Base-by-base conservation (phyloP, 2,329 filamentous ascomycete genomes). In the Curvularia verruculosa region DNA sequence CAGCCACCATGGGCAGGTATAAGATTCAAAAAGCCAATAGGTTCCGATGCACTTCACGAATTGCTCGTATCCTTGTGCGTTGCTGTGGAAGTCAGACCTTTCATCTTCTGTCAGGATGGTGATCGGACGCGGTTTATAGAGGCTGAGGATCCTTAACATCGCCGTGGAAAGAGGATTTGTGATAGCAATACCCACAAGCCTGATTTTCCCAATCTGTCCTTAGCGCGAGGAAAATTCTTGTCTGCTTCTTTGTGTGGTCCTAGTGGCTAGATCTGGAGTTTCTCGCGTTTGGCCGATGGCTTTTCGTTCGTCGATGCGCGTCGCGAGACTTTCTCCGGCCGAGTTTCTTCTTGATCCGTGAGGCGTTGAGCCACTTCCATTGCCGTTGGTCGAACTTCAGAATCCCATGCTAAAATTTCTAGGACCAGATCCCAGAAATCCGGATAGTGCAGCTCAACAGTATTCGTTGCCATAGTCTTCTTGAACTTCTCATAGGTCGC, bases 151-250 rank as follows among this genome's bases (percentile, higher is more conserved):
- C 37, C 37, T 40, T 23, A 40, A 40, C 37, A 40, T 40, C 12
- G 37, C 37, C 18, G 37, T 40, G 18, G 37, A 40, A 40, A 40
- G 37, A 40, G 7, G 37, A 40, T 40, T 40, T 10, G 37, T 40
- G 37, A 40, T 40, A 40, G 18, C 37, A 40, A 40, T 40, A 40
- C 37, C 37, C 37, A 40, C 37, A 40, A 40, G 37, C 37, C 37
- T 23, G 18, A 40, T 40, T 40, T 19, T 23, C 37, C 18, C 18
- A 23, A 40, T 40, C 37, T 40, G 37, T 40, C 5, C 37, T 40
- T 18, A 40, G 37, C 10, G 37, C 37, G 37, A 40, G 37, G 37
- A 40, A 40, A 21, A 21, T 23, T 40, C 37, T 40, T 40, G 18
- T 40, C 37, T 21, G 37, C 37, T 23, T 40, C 37, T 40, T 40